These are phyloP conservation scores for Ogataea pini DNA, from an alignment of 805 yeast species.

Conservation along the genomic window DNA sequence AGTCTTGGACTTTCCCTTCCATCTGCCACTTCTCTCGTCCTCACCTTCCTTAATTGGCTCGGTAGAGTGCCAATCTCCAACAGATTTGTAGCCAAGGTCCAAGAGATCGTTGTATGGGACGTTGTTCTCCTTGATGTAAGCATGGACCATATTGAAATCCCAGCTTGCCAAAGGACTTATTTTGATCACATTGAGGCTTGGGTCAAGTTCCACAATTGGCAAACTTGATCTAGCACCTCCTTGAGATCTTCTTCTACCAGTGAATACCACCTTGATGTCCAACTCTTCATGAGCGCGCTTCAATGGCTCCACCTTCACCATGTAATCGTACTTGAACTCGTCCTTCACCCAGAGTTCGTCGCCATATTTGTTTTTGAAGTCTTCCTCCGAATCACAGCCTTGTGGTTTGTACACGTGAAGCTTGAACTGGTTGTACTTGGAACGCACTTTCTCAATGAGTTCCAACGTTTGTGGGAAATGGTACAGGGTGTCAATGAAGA, in stretches of 20 bases:
- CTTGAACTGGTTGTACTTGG: slow-evolving; percentile 53
- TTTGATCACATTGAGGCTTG: slow-evolving; percentile 67
- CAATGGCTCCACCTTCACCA: slow-evolving; percentile 92
- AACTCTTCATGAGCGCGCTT: slow-evolving; percentile 78
- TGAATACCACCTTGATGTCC: slow-evolving; percentile 78
- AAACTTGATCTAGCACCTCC: slow-evolving; percentile 79
- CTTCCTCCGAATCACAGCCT: slow-evolving; percentile 54
- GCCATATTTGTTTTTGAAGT: slow-evolving; percentile 70
- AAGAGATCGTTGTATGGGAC: slow-evolving; percentile 87
- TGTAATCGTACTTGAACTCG: slow-evolving; percentile 77
- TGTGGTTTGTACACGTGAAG: slow-evolving; percentile 70
- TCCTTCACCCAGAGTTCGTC: slow-evolving; percentile 80
- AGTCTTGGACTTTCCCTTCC: slow-evolving; percentile 91
- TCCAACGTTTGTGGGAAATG: slow-evolving; percentile 94
- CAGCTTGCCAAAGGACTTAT: slow-evolving; percentile 87
- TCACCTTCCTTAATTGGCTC: slow-evolving; percentile 87
- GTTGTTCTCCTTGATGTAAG: slow-evolving; percentile 63
- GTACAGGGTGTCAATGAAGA: slow-evolving; percentile 86
- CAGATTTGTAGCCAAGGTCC: slow-evolving; percentile 84
- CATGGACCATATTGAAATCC: slow-evolving; percentile 71
- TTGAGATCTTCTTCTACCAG: slow-evolving; percentile 88
- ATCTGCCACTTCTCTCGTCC: slow-evolving; percentile 95
- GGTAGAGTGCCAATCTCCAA: slow-evolving; percentile 96
- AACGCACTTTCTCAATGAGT: slow-evolving; percentile 59
- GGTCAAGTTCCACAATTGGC: slow-evolving; percentile 76